A percentile compares a stretch with the other conserved stretches of the same genome.
Evolutionary conservation across 2,329 filamentous ascomycete genomes (phyloP).

Genomic region (Sclerotinia nivalis): DNA sequence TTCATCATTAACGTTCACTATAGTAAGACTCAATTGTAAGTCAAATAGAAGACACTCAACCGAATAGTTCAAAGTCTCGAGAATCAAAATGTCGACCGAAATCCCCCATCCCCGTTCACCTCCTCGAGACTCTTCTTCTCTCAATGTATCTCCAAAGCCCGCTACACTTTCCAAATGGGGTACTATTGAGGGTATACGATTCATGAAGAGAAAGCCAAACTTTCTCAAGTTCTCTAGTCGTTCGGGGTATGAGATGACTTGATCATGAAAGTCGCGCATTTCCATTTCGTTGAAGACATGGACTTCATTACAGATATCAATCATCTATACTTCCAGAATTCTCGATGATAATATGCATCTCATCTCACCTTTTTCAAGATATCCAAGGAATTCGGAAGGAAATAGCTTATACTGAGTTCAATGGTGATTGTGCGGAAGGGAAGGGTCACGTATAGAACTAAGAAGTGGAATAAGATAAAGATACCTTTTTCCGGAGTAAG

Average conservation of each 20-base stretch:
- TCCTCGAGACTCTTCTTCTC: not conserved
- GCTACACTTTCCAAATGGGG: too few relatives aligned
- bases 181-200: too few relatives aligned
- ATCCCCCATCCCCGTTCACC: not conserved
- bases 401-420: too few relatives aligned
- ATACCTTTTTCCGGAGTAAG: slow-evolving; percentile 25
- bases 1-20: too few relatives aligned
- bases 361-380: too few relatives aligned
- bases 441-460: slow-evolving; percentile 46
- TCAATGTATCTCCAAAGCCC: not conserved
- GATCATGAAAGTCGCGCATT: not conserved
- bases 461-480: slow-evolving; percentile 43
- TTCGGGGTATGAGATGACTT: not conserved
- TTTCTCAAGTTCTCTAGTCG: not conserved
- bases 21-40: not conserved
- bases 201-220: too few relatives aligned
- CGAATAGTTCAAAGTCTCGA: not conserved
- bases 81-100: not conserved
- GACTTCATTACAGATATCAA: too few relatives aligned
- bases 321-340: too few relatives aligned
- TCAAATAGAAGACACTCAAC: not conserved
- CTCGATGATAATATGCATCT: too few relatives aligned
- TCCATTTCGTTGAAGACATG: not conserved
- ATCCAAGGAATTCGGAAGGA: too few relatives aligned
- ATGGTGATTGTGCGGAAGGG: too few relatives aligned